Percentiles rank a stretch among this genome's conserved stretches.
phyloP scores from a whole-genome alignment of 2,329 filamentous ascomycete species.

The Cytospora piceicola region DNA sequence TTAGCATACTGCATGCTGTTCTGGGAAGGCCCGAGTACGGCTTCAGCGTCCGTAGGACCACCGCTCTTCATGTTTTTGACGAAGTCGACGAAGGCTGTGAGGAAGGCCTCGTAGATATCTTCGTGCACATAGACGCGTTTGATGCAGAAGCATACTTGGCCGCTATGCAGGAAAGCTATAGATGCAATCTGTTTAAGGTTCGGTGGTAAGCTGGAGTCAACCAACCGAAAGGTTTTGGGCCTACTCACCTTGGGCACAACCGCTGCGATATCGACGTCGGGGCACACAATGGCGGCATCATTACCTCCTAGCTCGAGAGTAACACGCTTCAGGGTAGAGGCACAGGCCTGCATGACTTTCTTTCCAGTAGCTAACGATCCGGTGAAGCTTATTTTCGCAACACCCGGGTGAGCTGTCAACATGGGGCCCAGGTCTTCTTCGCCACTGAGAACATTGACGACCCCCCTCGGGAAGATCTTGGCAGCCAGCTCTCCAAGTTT shows the following conservation, averaged over 20 bases:
- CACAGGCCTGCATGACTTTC: slow-evolving; percentile 46
- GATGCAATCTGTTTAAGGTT: slow-evolving; percentile 44
- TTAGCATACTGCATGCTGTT: slow-evolving; percentile 59
- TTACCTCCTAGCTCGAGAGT: slow-evolving; percentile 53
- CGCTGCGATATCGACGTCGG: slow-evolving; percentile 50
- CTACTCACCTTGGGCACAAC: slow-evolving; percentile 39
- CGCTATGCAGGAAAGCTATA: slow-evolving; percentile 60
- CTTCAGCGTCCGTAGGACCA: slow-evolving; percentile 35
- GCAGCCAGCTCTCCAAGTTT: slow-evolving; percentile 48
- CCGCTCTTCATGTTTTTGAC: slow-evolving; percentile 45
- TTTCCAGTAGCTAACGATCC: slow-evolving; percentile 43
- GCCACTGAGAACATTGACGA: slow-evolving; percentile 49
- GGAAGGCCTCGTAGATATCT: slow-evolving; percentile 54
- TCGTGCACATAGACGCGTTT: slow-evolving; percentile 61
- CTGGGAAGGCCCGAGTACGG: slow-evolving; percentile 58
- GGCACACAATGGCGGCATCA: slow-evolving; percentile 51
- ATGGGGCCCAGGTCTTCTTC: slow-evolving; percentile 48
- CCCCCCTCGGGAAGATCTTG: slow-evolving; percentile 48
- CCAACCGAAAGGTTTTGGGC: not conserved
- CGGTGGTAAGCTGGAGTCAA: not conserved
- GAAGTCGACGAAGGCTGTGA: slow-evolving; percentile 50
- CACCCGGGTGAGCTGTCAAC: slow-evolving; percentile 36
- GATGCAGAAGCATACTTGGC: slow-evolving; percentile 58
- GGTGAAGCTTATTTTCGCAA: slow-evolving; percentile 50
- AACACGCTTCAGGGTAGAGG: slow-evolving; percentile 49